Base-by-base conservation (phyloP, 257 asterid genomes). In the Nicotiana tabacum region DNA sequence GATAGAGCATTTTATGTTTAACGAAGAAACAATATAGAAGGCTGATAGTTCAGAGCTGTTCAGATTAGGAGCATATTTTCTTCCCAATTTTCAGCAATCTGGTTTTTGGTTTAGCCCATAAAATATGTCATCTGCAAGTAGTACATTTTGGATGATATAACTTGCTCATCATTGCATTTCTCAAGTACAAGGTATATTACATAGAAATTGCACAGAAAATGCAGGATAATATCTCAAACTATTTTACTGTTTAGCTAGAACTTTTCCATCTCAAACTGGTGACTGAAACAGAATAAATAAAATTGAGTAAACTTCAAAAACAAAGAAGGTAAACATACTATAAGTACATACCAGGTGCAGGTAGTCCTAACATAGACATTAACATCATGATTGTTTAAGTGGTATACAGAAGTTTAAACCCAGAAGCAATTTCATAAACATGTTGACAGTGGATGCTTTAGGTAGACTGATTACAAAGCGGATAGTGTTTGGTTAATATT, bases 191-290 rank as follows among this genome's bases (percentile, higher is more conserved):
- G 48, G 24, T 72, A 24, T 43, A 46, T 29, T 43, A 43, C 78
- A 72, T 4, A 21, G 24, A 13, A 72, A 43, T 21, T 46, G 24
- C 37, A 72, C 27, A 21, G 48, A 69, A 69, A 70, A 39, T 5
- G 35, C 35, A 39, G 12, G 58, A 43, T 9, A 39, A 32, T 68
- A 58, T 58, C 21, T 68, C 56, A 37, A 68, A 37, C 77, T 68
- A 68, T n/a, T 68, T 68, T 68, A 37, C 32, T 46, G 18, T 68
- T 37, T 18, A 37, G 55, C 5, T 4, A 37, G 55, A 68, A 68
- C 30, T 5, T 69, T 69, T 39, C 33, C 35, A 69, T 69, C 57
- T 70, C 58, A 70, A 68, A 46, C 61, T 72, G 79, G 79, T 72
- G 60, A 46, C 3, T 46, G 60, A 24, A 21, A n/a, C 77, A 11